Base-by-base conservation (phyloP, 805 yeast species). In the Kodamaea restingae region DNA sequence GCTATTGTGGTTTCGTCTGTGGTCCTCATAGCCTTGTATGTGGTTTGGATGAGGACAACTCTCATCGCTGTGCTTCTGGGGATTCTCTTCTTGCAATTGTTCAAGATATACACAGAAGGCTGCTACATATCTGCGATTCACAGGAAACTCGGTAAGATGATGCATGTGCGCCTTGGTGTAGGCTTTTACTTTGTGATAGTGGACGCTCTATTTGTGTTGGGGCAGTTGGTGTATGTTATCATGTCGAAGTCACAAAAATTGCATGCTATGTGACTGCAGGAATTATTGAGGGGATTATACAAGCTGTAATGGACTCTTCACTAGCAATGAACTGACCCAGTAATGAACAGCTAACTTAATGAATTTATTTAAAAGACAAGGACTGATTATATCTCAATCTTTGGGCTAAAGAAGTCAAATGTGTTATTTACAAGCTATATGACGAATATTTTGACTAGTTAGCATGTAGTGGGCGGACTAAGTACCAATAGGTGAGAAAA, bases 151-250 rank as follows among this genome's bases (percentile, higher is more conserved):
- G 18, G 14, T 24, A 21, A 14, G 7, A 32, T 32, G 32, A 21
- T 32, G 30, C 18, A 15, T n/a, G 31, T 38, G 11, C 4, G 22
- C 11, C 24, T 2, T 18, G 41, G 41, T 20, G 7, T 21, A 18
- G 41, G 41, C 3, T 38, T 15, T 21, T 32, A 20, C n/a, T 17
- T 38, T 24, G 17, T 38, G 33, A 15, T 32, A 5, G 22, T 18
- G 10, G 25, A 27, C 27, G 18, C 27, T 33, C 11, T n/a, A 12
- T 11, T 38, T 7, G 15, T 35, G 10, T 10, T 28, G 15, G 21
- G 21, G 14, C 40, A 38, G 28, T 38, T 38, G 24, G 32, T 11
- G 15, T 32, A 38, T 26, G 32, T 29, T 15, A 21, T 30, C 28
- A 7, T 30, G 21, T n/a, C 15, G 9, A 8, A 10, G 21, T 11